Evolutionary conservation across 148 eudicot genomes (phyloP), one percentile per base, ranked within the genome.

Genomic region (Bassia scoparia): DNA sequence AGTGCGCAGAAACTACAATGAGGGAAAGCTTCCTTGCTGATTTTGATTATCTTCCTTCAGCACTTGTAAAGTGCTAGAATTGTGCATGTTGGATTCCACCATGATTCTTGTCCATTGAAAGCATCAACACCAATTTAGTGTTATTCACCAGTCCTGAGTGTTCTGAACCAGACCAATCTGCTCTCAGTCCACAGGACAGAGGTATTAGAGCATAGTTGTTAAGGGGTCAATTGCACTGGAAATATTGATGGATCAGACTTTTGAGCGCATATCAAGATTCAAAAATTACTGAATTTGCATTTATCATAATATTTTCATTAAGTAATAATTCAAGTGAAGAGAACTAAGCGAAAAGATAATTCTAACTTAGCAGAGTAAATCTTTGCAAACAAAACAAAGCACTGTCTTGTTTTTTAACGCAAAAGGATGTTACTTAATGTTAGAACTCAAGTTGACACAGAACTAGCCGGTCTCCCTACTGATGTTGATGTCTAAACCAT

Each of bases 41-140:
- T 92, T 83, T 69, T 89, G 95, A 64, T 93, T 93, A 10, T 93
- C 98, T 13, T 92, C 97, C 80, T 90, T 93, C 78, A 77, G 82
- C 87, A 89, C 60, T 89, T 88, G 90, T 90, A 89, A 27, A 93
- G 86, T 38, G 86, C 89, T 53, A 93, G 78, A 5, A 63, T 55
- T 8, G 97, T 86, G 71, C 98, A 72, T 90, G 90, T 41, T 63
- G 92, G 35, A 93, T 89, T 48, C 98, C 96, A n/a, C 96, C 98
- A 38, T 90, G 94, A 48, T 89, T 79, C 78, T 84, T 83, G 74
- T 89, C 92, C 98, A 69, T 90, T 76, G 63, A 85, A 85, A 69
- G 95, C 95, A 71, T 89, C 95, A 13, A 89, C 66, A 83, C 83
- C 50, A 89, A 78, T 26, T 70, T 61, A 61, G 82, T 81, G 72